Evolutionary conservation across 1,284 basidiomycete genomes (phyloP).

Genomic region (Rugosomyces carneus): DNA sequence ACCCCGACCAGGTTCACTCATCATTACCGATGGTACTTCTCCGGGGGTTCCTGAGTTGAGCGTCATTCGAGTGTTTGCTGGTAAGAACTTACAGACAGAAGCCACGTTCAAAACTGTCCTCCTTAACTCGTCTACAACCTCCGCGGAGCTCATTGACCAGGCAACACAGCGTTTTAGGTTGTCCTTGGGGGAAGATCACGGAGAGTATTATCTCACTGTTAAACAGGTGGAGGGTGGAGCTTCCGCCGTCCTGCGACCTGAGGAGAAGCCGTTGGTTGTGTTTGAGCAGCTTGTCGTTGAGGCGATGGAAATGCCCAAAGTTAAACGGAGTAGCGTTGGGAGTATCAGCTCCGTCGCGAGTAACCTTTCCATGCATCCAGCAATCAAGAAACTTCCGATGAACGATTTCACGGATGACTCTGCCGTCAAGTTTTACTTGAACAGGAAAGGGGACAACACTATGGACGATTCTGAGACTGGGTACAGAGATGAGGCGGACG

Average conservation of each 20-base stretch:
- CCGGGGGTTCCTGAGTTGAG: slow-evolving; percentile 80
- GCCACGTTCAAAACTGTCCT: slow-evolving; percentile 98
- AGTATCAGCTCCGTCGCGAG: slow-evolving; percentile 90
- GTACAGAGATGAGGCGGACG: slow-evolving; percentile 42
- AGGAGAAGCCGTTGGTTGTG: slow-evolving; percentile 79
- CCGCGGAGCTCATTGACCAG: slow-evolving; percentile 82
- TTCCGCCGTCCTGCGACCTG: slow-evolving; percentile 62
- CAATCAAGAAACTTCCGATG: slow-evolving; percentile 89
- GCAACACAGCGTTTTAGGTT: slow-evolving; percentile 91
- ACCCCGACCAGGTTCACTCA: slow-evolving; percentile 66
- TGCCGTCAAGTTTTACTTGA: slow-evolving; percentile 93
- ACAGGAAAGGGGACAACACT: slow-evolving; percentile 42
- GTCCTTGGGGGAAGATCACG: slow-evolving; percentile 53
- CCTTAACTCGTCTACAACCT: slow-evolving; percentile 81
- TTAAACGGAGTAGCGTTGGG: slow-evolving; percentile 89
- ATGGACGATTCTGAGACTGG: slow-evolving; percentile 27
- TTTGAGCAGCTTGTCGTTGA: slow-evolving; percentile 82
- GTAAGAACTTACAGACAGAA: slow-evolving; percentile 81
- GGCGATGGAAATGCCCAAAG: slow-evolving; percentile 74
- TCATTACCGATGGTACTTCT: slow-evolving; percentile 56
- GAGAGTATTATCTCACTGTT: slow-evolving; percentile 85
- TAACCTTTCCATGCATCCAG: slow-evolving; percentile 89
- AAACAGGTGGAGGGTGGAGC: slow-evolving; percentile 84
- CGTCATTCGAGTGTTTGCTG: slow-evolving; percentile 93
- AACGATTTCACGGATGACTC: slow-evolving; percentile 97